Conservation (phyloP, 257 asterid species). For the Leptodermis oblonga region DNA sequence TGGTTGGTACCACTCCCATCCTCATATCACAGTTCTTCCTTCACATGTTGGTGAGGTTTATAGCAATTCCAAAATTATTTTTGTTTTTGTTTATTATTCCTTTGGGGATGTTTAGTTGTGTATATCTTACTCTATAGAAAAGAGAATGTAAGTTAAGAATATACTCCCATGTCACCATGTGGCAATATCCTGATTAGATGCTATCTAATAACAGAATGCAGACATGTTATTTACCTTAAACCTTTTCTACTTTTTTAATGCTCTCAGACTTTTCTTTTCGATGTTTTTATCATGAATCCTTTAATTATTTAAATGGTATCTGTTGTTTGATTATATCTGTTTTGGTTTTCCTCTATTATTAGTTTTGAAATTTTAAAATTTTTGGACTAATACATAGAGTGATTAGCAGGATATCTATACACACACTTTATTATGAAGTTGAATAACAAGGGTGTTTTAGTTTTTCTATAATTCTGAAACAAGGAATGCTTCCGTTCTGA, state of each 20-base stretch:
- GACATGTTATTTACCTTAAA: no score
- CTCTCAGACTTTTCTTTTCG: background rate
- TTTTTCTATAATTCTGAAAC: background rate
- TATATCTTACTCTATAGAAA: background rate
- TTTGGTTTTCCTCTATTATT: no score
- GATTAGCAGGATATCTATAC: no score
- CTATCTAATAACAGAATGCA: no score
- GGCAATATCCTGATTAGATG: no score
- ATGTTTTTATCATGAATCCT: background rate
- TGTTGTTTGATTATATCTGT: background rate
- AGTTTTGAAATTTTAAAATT: no score
- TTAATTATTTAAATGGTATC: background rate
- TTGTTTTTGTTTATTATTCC: background rate
- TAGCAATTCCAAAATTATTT: background rate
- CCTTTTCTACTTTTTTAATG: no score
- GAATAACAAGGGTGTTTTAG: background rate
- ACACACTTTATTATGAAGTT: no score
- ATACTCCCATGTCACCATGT: no score
- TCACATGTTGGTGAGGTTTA: constrained; percentile 90
- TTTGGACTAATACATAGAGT: no score
- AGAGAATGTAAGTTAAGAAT: no score
- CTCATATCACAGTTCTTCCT: constrained; percentile 98
- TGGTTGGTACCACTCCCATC: constrained; percentile 99
- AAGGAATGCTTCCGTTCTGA: constrained; percentile 16
- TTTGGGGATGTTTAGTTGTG: background rate